Evolutionary conservation across 371 early-diverging fungal species (phyloP).

Genomic region (Thermomucor indicae-seudaticae): DNA sequence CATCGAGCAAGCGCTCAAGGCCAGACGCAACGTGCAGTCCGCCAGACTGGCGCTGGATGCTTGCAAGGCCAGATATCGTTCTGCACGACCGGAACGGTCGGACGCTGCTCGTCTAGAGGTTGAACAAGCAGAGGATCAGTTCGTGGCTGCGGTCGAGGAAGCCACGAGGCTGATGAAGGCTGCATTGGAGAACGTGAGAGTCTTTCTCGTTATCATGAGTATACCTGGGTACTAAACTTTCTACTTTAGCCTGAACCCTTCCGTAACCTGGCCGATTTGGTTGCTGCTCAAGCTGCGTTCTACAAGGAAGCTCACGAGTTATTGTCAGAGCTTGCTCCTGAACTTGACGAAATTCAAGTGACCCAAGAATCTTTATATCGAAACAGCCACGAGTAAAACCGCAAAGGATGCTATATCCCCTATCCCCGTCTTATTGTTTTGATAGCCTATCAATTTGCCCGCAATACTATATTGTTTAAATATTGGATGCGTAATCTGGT

Average conservation of each 20-base stretch:
- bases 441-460: too few relatives aligned
- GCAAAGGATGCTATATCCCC: not conserved
- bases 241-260: slow-evolving; percentile 72
- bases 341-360: slow-evolving; percentile 88
- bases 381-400: slow-evolving; percentile 42
- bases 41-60: slow-evolving; percentile 83
- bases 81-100: slow-evolving; percentile 59
- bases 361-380: slow-evolving; percentile 86
- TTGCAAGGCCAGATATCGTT: slow-evolving; percentile 71
- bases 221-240: not conserved
- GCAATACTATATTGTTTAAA: too few relatives aligned
- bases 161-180: slow-evolving; percentile 87
- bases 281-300: slow-evolving; percentile 82
- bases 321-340: slow-evolving; percentile 77
- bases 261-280: slow-evolving; percentile 78
- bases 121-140: slow-evolving; percentile 88
- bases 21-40: slow-evolving; percentile 75
- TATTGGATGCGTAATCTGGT: too few relatives aligned
- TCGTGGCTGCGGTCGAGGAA: slow-evolving; percentile 89
- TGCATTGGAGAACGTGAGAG: slow-evolving; percentile 74
- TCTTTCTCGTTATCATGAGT: not conserved
- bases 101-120: slow-evolving; percentile 76
- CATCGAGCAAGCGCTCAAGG: slow-evolving; percentile 79
- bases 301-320: slow-evolving; percentile 79
- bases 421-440: not conserved